phyloP scores from a whole-genome alignment of 306 rosid species.

The Corylus heterophylla region DNA sequence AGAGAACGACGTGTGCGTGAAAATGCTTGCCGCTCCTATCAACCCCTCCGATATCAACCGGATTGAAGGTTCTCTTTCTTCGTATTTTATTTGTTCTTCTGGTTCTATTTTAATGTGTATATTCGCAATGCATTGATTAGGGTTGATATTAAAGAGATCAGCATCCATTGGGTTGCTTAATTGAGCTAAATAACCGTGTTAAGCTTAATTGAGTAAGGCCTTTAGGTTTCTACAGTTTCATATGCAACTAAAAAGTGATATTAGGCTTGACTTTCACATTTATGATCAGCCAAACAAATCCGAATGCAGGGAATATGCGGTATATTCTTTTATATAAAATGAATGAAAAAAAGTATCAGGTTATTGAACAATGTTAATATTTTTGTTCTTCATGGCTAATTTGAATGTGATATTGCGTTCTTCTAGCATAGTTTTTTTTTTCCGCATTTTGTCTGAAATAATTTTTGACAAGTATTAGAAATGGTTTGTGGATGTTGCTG shows the following conservation, averaged over 20 bases:
- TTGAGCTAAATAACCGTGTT: not conserved
- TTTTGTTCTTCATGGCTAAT: not conserved
- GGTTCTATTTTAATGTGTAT: not conserved
- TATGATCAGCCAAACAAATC: not conserved
- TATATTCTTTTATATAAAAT: not conserved
- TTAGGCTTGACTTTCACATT: not conserved
- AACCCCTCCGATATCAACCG: constrained; percentile 89
- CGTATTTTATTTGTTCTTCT: not conserved
- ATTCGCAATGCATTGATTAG: not conserved
- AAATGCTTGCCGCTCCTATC: constrained; percentile 88
- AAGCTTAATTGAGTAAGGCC: not conserved
- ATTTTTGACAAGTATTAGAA: constrained; percentile 13
- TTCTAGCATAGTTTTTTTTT: not conserved
- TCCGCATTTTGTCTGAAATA: not conserved
- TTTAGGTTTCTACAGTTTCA: not conserved
- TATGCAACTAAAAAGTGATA: not conserved
- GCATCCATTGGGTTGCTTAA: not conserved
- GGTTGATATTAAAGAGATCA: not conserved
- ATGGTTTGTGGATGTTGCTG: not conserved
- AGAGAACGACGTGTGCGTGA: constrained; percentile 81
- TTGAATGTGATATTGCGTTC: not conserved
- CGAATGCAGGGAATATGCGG: not conserved
- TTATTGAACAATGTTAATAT: not conserved
- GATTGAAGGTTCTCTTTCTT: constrained; percentile 57
- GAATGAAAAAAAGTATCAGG: not conserved